Evolutionary conservation across 257 asterid genomes (phyloP), one percentile per base, ranked within the genome.

Genomic region (Hygrophila difformis): DNA sequence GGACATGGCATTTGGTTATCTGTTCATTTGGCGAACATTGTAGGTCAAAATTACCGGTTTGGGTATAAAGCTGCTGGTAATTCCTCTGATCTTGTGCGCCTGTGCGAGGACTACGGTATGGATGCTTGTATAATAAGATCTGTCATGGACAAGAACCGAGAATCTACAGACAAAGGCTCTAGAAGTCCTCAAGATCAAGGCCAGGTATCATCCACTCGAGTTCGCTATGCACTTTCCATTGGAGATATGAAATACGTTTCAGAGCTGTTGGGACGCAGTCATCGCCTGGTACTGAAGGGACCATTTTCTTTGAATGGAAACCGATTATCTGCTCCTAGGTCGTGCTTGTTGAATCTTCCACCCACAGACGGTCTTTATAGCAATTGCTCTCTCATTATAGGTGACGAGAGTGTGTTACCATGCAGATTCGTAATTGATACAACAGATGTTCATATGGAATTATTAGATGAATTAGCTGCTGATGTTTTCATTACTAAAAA

Each of bases 121-220:
- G 64, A 36, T 15, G 76, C 98, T 51, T 63, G 65, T 63, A 84
- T 89, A 59, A 78, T 85, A 58, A 74, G 70, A 8, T 61, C 84
- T 1, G 86, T 89, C 50, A 89, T 89, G 98, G 98, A 89, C 74
- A 77, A 63, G 55, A 72, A 70, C 51, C 94, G 71, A 56, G 45
- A 53, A 46, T 55, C 67, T 1, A 43, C 7, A 41, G 65, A 18
- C 47, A 55, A 46, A 19, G 51, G 57, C 24, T 44, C 58, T 12
- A 39, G n/a, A 18, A 67, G 72, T 18, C 58, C 84, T 18, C 69
- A 79, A 36, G 98, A 89, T 57, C 66, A 56, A 59, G 98, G 98
- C 6, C 98, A 85, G 61, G 98, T 85, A 33, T 89, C 98, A 18
- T 89, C 98, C 18, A 85, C 98, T 50, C 79, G 94, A 51, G 96